Evolutionary conservation across 2,329 filamentous ascomycete species (phyloP).

Genomic region (Penicillium psychrosexuale): DNA sequence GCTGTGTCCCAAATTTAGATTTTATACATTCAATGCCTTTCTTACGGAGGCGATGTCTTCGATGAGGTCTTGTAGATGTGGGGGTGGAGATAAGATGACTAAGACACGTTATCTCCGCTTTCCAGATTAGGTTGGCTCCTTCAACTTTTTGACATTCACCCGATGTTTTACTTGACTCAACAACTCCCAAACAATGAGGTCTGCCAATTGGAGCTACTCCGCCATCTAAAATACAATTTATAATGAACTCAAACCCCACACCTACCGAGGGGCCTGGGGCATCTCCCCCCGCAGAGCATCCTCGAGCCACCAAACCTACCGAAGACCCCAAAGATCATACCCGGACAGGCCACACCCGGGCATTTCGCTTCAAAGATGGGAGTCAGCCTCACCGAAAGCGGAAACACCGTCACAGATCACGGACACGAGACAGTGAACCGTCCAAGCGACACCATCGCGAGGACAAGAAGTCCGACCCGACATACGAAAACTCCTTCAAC

Average conservation of each 20-base stretch:
- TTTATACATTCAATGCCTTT: too few species aligned
- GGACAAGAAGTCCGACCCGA: not conserved
- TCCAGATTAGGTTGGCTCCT: not conserved
- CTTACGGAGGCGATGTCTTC: too few species aligned
- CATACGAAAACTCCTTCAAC: not conserved
- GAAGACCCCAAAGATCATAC: not conserved
- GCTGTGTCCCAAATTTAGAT: too few species aligned
- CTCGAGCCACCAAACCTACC: not conserved
- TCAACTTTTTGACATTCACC: not conserved
- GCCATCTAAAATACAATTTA: not conserved
- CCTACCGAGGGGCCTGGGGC: not conserved
- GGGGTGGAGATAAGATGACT: too few species aligned
- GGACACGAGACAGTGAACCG: constrained; percentile 1
- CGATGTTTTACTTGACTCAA: not conserved
- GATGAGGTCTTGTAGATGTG: too few species aligned
- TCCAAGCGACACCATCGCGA: constrained; percentile 28
- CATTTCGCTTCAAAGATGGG: constrained; percentile 14
- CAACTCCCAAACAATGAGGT: not conserved
- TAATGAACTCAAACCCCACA: not conserved
- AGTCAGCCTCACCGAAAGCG: constrained; percentile 16
- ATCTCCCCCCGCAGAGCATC: not conserved
- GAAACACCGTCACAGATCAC: not conserved
- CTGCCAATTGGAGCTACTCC: not conserved
- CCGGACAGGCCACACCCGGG: not conserved
- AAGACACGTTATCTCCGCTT: not conserved